These are phyloP conservation scores for Gracilaria gracilis DNA, from an alignment of 23 red algal genomes.

Conservation along the genomic window DNA sequence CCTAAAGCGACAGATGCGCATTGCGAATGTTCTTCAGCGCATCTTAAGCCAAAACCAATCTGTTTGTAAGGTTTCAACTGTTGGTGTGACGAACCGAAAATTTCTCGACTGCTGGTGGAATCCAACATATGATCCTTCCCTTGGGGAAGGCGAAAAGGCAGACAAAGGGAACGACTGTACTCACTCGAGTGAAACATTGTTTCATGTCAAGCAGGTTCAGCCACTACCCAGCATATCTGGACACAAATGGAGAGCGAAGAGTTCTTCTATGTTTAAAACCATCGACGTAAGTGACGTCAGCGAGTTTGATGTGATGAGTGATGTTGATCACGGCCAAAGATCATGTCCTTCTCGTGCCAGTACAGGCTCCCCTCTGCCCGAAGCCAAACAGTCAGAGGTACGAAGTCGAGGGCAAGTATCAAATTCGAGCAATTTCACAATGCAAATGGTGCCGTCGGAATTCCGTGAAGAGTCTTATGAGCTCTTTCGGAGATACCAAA, in stretches of 20 bases:
- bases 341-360: neutral
- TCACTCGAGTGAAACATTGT: neutral
- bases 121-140: neutral
- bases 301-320: slow-evolving; percentile 26
- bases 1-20: slow-evolving; percentile 21
- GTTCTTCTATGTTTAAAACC: neutral
- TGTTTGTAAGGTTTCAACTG: neutral
- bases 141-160: neutral
- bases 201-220: neutral
- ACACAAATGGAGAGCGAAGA: neutral
- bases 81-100: slow-evolving; percentile 16
- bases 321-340: neutral
- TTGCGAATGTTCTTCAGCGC: slow-evolving; percentile 19
- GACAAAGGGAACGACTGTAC: neutral
- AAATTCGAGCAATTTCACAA: slow-evolving; percentile 18
- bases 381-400: neutral
- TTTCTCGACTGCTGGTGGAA: slow-evolving; percentile 65
- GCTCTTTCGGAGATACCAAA: slow-evolving; percentile 66
- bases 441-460: slow-evolving; percentile 65
- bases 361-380: neutral
- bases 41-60: neutral
- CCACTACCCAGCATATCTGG: neutral
- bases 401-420: neutral
- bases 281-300: slow-evolving; percentile 17
- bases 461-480: slow-evolving; percentile 63